Evolutionary conservation across 179 eudicot genomes (phyloP).

Genomic region (Spinacia oleracea): DNA sequence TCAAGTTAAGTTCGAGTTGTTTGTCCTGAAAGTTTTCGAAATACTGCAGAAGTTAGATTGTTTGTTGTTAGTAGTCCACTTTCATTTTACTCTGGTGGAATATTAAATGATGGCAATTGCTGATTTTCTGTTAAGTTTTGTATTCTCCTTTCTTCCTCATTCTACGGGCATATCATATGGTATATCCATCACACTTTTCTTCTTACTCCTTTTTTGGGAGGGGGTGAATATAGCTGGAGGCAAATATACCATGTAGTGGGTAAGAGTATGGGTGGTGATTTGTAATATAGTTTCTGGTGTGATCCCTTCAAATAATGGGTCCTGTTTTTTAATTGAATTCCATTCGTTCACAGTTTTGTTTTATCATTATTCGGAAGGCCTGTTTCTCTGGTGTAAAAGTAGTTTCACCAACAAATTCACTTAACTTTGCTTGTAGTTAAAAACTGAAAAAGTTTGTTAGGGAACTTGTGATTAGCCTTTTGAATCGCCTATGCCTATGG

Average conservation of each 20-base stretch:
- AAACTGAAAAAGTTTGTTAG: too few species aligned
- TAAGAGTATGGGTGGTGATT: background rate
- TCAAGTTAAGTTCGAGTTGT: background rate
- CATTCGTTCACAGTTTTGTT: background rate
- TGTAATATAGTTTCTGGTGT: background rate
- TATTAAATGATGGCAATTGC: background rate
- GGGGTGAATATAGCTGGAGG: background rate
- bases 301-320: background rate
- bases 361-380: background rate
- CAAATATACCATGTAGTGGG: background rate
- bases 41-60: background rate
- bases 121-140: background rate
- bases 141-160: background rate
- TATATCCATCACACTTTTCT: too few species aligned
- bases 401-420: background rate
- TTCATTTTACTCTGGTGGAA: background rate
- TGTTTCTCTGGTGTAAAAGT: background rate
- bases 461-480: too few species aligned
- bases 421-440: background rate
- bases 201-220: too few species aligned
- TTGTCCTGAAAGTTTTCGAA: background rate
- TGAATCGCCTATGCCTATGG: too few species aligned
- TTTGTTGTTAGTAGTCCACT: background rate
- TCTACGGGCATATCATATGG: too few species aligned
- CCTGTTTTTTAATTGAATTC: background rate